phyloP scores from a whole-genome alignment of 2,329 filamentous ascomycete species.

The Ophiostoma himal-ulmi region DNA sequence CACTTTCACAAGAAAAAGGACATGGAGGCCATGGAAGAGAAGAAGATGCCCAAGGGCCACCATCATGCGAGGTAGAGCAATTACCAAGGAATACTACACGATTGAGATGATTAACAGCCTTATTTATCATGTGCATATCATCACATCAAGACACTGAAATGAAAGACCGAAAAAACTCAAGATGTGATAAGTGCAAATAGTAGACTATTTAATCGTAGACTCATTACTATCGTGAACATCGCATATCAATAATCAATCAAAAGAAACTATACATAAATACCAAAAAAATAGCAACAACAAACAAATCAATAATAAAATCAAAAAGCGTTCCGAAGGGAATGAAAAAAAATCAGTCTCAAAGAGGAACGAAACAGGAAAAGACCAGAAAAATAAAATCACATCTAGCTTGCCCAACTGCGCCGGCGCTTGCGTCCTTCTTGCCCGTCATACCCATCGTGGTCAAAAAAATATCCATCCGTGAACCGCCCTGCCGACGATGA shows the following conservation, averaged over 20 bases:
- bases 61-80: constrained; percentile 12
- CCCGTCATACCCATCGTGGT: constrained; percentile 12
- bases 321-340: neutral
- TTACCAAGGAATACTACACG: neutral
- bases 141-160: neutral
- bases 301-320: neutral
- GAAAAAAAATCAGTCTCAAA: neutral
- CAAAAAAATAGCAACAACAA: neutral
- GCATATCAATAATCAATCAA: neutral
- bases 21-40: constrained; percentile 73
- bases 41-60: constrained; percentile 47
- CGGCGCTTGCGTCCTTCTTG: constrained; percentile 18
- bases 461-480: constrained; percentile 14
- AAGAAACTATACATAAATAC: neutral
- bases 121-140: neutral
- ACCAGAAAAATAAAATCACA: neutral
- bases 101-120: neutral
- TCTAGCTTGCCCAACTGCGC: constrained; percentile 20
- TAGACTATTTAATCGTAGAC: neutral
- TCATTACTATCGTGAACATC: neutral
- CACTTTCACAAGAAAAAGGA: constrained; percentile 94
- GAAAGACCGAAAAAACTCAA: neutral
- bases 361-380: neutral
- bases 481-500: neutral
- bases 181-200: neutral